phyloP scores from a whole-genome alignment of 2,329 filamentous ascomycete genomes.

The Akanthomyces muscarius region DNA sequence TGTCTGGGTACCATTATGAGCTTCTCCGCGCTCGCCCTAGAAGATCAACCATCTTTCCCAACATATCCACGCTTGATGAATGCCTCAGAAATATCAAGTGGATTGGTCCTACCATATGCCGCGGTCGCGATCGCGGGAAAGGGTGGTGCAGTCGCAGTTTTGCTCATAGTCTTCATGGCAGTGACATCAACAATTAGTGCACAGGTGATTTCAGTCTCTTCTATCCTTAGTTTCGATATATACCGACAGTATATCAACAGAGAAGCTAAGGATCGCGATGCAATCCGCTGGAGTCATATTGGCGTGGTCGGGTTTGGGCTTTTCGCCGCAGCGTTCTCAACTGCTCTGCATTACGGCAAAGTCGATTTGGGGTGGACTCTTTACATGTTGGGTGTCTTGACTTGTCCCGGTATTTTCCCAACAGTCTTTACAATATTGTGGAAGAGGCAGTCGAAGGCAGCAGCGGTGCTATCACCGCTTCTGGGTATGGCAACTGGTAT shows the following conservation, averaged over 20 bases:
- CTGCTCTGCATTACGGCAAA: slow-evolving; percentile 49
- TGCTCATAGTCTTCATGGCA: slow-evolving; percentile 72
- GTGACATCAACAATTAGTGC: slow-evolving; percentile 58
- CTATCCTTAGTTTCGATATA: slow-evolving; percentile 51
- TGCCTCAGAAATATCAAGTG: slow-evolving; percentile 58
- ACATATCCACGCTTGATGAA: slow-evolving; percentile 55
- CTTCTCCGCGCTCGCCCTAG: slow-evolving; percentile 43
- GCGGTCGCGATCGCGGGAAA: slow-evolving; percentile 66
- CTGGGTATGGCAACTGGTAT: slow-evolving; percentile 48
- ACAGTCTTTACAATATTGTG: slow-evolving; percentile 51
- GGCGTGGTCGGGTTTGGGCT: slow-evolving; percentile 50
- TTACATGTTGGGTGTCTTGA: slow-evolving; percentile 52
- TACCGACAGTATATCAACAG: slow-evolving; percentile 48
- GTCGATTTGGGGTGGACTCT: slow-evolving; percentile 52
- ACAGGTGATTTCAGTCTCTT: slow-evolving; percentile 50
- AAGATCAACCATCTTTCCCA: slow-evolving; percentile 46
- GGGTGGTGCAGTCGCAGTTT: slow-evolving; percentile 63
- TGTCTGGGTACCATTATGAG: slow-evolving; percentile 49
- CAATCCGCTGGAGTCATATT: slow-evolving; percentile 49
- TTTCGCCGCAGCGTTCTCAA: slow-evolving; percentile 49
- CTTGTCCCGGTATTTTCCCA: slow-evolving; percentile 50
- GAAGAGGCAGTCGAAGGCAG: slow-evolving; percentile 44
- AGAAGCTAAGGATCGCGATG: slow-evolving; percentile 41
- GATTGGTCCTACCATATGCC: slow-evolving; percentile 66
- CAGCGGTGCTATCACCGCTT: slow-evolving; percentile 47